phyloP scores from a whole-genome alignment of 208 protist genomes.

The Trypanosoma scelopori region DNA sequence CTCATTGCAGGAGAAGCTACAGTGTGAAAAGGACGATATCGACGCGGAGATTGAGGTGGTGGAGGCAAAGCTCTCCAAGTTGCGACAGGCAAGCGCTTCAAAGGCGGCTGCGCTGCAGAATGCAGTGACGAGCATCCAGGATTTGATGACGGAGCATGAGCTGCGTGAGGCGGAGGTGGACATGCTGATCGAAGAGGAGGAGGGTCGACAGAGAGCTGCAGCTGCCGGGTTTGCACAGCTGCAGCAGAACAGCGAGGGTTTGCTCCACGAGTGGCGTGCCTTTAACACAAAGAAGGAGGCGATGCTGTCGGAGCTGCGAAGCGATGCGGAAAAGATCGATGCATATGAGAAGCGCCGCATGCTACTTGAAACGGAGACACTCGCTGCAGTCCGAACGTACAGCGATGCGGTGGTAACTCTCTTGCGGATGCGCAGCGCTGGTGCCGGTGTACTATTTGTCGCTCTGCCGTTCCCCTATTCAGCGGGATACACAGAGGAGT shows the following conservation, averaged over 20 bases:
- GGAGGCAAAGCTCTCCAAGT: slow-evolving; percentile 25
- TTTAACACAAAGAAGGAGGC: slow-evolving; percentile 19
- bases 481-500: not conserved
- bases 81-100: slow-evolving; percentile 7
- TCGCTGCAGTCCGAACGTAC: slow-evolving; percentile 1
- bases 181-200: slow-evolving; percentile 26
- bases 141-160: slow-evolving; percentile 23
- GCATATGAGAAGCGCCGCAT: not conserved
- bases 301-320: slow-evolving; percentile 14
- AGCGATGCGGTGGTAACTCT: not conserved
- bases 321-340: slow-evolving; percentile 3
- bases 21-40: slow-evolving; percentile 19
- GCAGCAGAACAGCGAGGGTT: slow-evolving; percentile 17
- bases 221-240: slow-evolving; percentile 6
- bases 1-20: slow-evolving; percentile 17
- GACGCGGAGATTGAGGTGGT: slow-evolving; percentile 30
- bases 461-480: not conserved
- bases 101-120: slow-evolving; percentile 11
- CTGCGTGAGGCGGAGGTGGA: slow-evolving; percentile 28
- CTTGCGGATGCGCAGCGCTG: not conserved
- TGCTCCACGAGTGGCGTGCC: slow-evolving; percentile 2
- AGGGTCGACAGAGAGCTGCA: slow-evolving; percentile 8
- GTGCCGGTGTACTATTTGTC: slow-evolving; percentile 9
- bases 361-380: slow-evolving; percentile 10
- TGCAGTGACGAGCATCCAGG: not conserved